phyloP scores from a whole-genome alignment of 2,329 filamentous ascomycete genomes.

The Alternaria consortialis region DNA sequence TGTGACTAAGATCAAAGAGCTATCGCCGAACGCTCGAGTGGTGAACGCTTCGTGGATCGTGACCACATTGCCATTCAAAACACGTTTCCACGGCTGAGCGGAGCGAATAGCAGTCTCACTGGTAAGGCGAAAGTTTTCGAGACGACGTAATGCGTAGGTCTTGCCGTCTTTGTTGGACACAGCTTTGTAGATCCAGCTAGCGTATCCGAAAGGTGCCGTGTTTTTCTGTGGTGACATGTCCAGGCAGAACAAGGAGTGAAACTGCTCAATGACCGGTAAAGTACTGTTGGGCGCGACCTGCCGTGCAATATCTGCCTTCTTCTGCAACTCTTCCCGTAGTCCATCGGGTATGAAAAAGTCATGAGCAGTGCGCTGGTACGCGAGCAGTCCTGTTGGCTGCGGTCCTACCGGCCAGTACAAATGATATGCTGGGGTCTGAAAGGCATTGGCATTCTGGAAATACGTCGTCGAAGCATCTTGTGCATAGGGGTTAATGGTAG shows the following conservation, averaged over 20 bases:
- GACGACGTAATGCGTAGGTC: slow-evolving; percentile 83
- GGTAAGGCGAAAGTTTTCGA: slow-evolving; percentile 88
- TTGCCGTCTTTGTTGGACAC: slow-evolving; percentile 87
- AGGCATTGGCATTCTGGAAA: slow-evolving; percentile 67
- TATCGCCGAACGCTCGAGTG: slow-evolving; percentile 90
- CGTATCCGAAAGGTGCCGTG: slow-evolving; percentile 81
- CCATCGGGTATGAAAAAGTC: slow-evolving; percentile 93
- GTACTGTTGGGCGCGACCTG: slow-evolving; percentile 85
- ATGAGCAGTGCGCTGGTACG: slow-evolving; percentile 85
- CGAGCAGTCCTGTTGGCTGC: slow-evolving; percentile 80
- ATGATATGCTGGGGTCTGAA: slow-evolving; percentile 73
- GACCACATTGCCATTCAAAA: slow-evolving; percentile 83
- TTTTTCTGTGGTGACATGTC: slow-evolving; percentile 84
- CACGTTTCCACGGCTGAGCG: slow-evolving; percentile 87
- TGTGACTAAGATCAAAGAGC: slow-evolving; percentile 91
- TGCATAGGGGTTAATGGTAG: slow-evolving; percentile 72
- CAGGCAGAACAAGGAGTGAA: slow-evolving; percentile 89
- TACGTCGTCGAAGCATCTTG: slow-evolving; percentile 74
- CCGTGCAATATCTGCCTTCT: slow-evolving; percentile 83
- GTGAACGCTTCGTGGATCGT: slow-evolving; percentile 93
- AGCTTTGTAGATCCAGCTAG: slow-evolving; percentile 96
- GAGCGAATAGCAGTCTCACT: slow-evolving; percentile 88
- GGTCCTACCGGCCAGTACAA: slow-evolving; percentile 88
- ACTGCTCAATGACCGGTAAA: slow-evolving; percentile 81
- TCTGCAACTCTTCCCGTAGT: slow-evolving; percentile 85